These are phyloP conservation scores for Ustilago loliicola DNA, from an alignment of 1,284 basidiomycete species.

Conservation along the genomic window DNA sequence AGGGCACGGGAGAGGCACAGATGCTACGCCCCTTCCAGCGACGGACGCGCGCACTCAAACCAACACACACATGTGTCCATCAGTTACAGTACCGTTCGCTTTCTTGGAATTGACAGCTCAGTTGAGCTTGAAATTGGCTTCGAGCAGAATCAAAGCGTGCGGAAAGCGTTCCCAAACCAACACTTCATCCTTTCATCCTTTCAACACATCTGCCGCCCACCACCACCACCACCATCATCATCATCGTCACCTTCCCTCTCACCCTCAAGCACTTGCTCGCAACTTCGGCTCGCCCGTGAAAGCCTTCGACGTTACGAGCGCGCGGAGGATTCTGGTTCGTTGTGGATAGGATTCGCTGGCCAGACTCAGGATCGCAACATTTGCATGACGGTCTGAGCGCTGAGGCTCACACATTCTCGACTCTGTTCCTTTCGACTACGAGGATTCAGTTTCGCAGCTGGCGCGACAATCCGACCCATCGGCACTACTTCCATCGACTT, in stretches of 20 bases:
- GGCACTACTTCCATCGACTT: neutral
- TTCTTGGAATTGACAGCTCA: conserved; percentile 1
- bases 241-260: neutral
- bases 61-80: conserved; percentile 3
- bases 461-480: neutral
- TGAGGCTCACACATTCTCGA: neutral
- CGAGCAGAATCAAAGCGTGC: neutral
- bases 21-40: neutral
- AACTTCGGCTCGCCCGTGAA: neutral
- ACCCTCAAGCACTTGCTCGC: neutral
- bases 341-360: neutral
- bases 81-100: neutral
- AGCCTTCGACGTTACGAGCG: neutral
- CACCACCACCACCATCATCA: neutral
- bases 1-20: neutral
- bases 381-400: neutral
- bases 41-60: conserved; percentile 12
- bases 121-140: conserved; percentile 4
- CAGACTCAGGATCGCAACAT: neutral
- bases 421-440: too few species aligned
- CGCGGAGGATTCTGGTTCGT: neutral
- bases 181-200: conserved; percentile 3
- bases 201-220: neutral
- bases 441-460: neutral
- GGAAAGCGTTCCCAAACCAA: neutral